Evolutionary conservation across 2,329 filamentous ascomycete species (phyloP).

Genomic region (Apiospora aurea): DNA sequence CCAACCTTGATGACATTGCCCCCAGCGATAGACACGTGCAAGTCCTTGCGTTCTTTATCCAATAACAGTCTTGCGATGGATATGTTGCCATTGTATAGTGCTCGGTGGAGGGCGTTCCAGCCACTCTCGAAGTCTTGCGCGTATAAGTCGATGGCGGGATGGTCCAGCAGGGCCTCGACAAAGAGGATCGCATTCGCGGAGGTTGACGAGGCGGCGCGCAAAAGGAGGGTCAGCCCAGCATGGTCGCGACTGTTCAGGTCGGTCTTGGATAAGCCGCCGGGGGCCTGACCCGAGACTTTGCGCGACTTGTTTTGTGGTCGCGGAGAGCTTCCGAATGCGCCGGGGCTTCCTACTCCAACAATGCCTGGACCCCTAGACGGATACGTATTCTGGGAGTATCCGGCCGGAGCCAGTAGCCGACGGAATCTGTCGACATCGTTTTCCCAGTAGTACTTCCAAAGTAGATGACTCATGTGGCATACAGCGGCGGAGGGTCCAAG

Average conservation of each 20-base stretch:
- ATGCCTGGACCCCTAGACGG: slow-evolving; percentile 59
- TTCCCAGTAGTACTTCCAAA: slow-evolving; percentile 97
- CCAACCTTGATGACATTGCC: slow-evolving; percentile 68
- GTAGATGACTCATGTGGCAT: slow-evolving; percentile 87
- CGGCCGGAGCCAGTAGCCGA: slow-evolving; percentile 80
- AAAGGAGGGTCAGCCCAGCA: slow-evolving; percentile 80
- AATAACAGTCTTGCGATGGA: slow-evolving; percentile 84
- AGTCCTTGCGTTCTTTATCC: slow-evolving; percentile 74
- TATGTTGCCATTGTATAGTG: slow-evolving; percentile 88
- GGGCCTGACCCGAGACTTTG: slow-evolving; percentile 59
- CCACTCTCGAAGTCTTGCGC: slow-evolving; percentile 89
- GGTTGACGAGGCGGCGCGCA: slow-evolving; percentile 82
- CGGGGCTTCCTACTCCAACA: slow-evolving; percentile 21
- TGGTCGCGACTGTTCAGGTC: slow-evolving; percentile 89
- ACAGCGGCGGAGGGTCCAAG: slow-evolving; percentile 46
- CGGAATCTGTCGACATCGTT: slow-evolving; percentile 97
- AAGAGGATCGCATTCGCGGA: slow-evolving; percentile 75
- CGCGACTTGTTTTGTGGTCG: slow-evolving; percentile 57
- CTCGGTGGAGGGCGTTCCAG: slow-evolving; percentile 93
- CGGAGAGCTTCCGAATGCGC: slow-evolving; percentile 56
- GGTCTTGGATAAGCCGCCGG: slow-evolving; percentile 55
- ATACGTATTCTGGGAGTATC: slow-evolving; percentile 60
- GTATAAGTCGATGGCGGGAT: slow-evolving; percentile 86
- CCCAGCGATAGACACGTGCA: slow-evolving; percentile 64
- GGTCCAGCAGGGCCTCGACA: slow-evolving; percentile 79